Conservation (phyloP, 2,329 filamentous ascomycete species). For the Knufia fluminis region DNA sequence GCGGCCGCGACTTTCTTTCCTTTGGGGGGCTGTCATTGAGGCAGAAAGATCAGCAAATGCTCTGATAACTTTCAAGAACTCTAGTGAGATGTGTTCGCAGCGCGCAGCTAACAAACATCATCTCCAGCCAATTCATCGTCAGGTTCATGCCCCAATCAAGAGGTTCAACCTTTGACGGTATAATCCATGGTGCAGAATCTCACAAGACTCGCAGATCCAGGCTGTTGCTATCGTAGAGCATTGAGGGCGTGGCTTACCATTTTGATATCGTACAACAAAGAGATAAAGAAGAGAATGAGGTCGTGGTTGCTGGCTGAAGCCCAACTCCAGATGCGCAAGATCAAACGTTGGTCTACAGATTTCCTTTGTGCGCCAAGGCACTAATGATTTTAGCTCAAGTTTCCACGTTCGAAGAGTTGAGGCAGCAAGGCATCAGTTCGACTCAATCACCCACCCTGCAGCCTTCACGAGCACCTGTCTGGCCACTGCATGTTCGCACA, state of each 20-base stretch:
- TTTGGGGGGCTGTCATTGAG: conserved; percentile 99
- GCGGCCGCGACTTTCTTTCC: conserved; percentile 98
- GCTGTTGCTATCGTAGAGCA: background rate
- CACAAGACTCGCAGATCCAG: background rate
- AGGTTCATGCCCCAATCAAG: conserved; percentile 4
- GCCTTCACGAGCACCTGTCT: no score
- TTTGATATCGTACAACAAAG: background rate
- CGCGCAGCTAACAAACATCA: conserved; percentile 37
- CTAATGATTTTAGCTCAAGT: no score
- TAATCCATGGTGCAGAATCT: background rate
- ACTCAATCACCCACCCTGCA: no score
- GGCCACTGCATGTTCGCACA: no score
- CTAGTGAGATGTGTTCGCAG: conserved; percentile 59
- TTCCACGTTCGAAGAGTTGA: no score
- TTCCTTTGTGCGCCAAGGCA: no score
- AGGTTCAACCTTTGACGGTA: conserved; percentile 1
- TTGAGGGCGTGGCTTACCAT: conserved; percentile 8
- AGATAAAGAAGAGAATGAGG: background rate
- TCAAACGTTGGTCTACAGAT: no score
- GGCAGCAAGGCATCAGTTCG: no score
- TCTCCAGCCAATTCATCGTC: conserved; percentile 44
- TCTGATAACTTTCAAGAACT: conserved; percentile 63
- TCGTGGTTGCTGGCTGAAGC: background rate
- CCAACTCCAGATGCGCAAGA: background rate
- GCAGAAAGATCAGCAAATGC: conserved; percentile 95